These are phyloP conservation scores for Starmerella sp. DNA, from an alignment of 805 yeast species.

Conservation along the genomic window DNA sequence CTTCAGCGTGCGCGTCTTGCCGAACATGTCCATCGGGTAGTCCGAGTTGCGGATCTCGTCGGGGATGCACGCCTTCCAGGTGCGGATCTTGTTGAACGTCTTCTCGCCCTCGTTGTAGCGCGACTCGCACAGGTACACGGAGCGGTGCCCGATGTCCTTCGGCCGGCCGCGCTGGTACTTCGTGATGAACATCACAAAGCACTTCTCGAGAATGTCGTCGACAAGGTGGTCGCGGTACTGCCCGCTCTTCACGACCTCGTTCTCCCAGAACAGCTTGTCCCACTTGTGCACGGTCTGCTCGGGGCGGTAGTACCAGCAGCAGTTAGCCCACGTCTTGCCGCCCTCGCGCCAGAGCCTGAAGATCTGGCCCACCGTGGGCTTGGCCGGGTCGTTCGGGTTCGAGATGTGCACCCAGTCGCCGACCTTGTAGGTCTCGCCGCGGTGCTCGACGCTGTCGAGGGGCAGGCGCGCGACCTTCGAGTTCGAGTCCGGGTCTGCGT, in stretches of 20 bases:
- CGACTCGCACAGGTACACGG: conserved; percentile 86
- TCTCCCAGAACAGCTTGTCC: conserved; percentile 79
- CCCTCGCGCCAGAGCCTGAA: conserved; percentile 83
- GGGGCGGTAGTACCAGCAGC: conserved; percentile 96
- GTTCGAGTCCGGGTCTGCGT: conserved; percentile 38
- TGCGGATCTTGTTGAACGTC: conserved; percentile 84
- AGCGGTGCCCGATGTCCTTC: conserved; percentile 49
- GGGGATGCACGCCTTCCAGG: conserved; percentile 98
- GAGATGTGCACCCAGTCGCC: conserved; percentile 92
- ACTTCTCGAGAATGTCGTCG: conserved; percentile 81
- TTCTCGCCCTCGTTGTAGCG: conserved; percentile 87
- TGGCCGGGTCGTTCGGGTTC: conserved; percentile 77
- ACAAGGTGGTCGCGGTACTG: conserved; percentile 90
- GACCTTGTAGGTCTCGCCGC: conserved; percentile 63
- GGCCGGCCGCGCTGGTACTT: conserved; percentile 93
- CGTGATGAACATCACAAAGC: conserved; percentile 89
- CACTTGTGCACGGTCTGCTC: conserved; percentile 94
- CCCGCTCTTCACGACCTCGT: conserved; percentile 93
- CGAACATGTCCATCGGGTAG: conserved; percentile 45
- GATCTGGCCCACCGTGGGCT: conserved; percentile 88
- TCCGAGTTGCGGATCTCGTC: conserved; percentile 75
- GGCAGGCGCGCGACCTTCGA: conserved; percentile 66
- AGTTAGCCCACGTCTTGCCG: conserved; percentile 78
- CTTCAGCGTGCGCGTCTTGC: conserved; percentile 61
- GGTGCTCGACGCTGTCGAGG: conserved; percentile 60